These are phyloP conservation scores for Penicillium sp. DNA, from an alignment of 2,329 filamentous ascomycete genomes.

Conservation along the genomic window DNA sequence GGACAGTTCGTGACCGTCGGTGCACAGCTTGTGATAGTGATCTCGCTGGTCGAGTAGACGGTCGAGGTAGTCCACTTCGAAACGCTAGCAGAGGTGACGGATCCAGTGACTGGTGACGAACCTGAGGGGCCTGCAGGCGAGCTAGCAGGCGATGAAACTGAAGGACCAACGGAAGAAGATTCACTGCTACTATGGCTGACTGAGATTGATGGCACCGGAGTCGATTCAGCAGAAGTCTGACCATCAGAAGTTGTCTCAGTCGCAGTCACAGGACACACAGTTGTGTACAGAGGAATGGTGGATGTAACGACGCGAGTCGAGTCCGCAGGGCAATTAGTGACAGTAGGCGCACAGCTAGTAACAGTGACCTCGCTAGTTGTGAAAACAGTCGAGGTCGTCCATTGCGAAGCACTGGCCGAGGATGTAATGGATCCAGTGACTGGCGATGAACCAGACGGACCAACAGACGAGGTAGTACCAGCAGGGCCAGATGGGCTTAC, in stretches of 20 bases:
- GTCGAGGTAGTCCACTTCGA: conserved; percentile 35
- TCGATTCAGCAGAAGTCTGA: neutral
- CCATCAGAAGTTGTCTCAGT: conserved; percentile 7
- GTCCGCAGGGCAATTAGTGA: conserved; percentile 50
- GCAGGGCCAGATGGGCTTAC: neutral
- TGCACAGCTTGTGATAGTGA: conserved; percentile 41
- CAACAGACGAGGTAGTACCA: neutral
- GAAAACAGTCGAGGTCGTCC: conserved; percentile 38
- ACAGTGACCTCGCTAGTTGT: conserved; percentile 37
- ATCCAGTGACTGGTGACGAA: neutral
- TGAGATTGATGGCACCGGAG: neutral
- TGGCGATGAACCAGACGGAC: neutral
- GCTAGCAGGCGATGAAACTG: neutral
- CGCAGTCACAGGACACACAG: conserved; percentile 51
- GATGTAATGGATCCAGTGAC: neutral
- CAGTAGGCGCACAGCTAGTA: conserved; percentile 38
- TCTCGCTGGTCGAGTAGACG: conserved; percentile 34
- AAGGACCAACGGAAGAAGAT: neutral
- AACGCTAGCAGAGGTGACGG: conserved; percentile 5
- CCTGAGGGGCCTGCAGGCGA: neutral
- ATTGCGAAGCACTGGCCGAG: conserved; percentile 13
- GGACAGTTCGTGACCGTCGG: conserved; percentile 49
- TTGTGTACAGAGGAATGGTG: conserved; percentile 56
- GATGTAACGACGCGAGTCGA: conserved; percentile 51
- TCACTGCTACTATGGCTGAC: neutral